Evolutionary conservation across 306 rosid species (phyloP).

Genomic region (Morella rubra): DNA sequence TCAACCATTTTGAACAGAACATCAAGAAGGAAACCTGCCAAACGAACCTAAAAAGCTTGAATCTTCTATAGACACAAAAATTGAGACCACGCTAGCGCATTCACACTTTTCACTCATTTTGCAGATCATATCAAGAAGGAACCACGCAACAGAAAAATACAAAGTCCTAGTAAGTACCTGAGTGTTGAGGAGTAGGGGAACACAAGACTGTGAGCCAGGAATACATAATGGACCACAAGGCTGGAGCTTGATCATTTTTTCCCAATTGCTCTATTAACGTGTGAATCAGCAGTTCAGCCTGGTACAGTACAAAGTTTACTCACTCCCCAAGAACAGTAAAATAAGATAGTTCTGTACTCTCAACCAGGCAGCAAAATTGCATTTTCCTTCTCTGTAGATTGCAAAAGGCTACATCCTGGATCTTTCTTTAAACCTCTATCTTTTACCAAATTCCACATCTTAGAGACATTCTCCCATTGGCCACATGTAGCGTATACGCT

Average conservation of each 20-base stretch:
- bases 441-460: constrained; percentile 20
- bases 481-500: constrained; percentile 36
- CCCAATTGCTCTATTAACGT: neutral
- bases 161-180: neutral
- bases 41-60: neutral
- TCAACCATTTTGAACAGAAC: no score
- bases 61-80: neutral
- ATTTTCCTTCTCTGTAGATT: neutral
- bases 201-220: neutral
- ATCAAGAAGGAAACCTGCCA: neutral
- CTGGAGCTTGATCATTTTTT: neutral
- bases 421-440: constrained; percentile 27
- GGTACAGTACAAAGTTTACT: neutral
- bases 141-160: no score
- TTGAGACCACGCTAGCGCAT: neutral
- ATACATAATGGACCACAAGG: neutral
- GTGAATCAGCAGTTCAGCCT: neutral
- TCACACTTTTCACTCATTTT: neutral
- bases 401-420: constrained; percentile 33
- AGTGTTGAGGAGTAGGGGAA: neutral
- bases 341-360: neutral
- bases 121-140: neutral
- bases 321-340: neutral
- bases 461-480: constrained; percentile 36
- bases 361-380: constrained; percentile 7